Conservation (phyloP, 2,329 filamentous ascomycete species). For the Pleoardoris graminearum region DNA sequence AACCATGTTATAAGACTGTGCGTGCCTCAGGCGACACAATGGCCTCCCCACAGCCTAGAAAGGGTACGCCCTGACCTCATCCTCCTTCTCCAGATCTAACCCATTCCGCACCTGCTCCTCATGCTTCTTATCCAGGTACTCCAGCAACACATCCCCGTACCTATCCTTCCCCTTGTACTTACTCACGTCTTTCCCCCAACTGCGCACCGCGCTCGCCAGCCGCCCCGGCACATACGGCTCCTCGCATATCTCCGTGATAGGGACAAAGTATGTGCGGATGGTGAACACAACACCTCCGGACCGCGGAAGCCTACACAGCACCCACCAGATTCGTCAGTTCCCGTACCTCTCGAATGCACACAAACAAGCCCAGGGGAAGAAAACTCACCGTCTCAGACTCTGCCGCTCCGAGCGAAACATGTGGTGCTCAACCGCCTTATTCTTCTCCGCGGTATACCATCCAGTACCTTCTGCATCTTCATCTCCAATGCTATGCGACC, state of each 20-base stretch:
- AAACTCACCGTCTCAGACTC: slow-evolving; percentile 59
- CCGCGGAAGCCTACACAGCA: slow-evolving; percentile 45
- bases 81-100: slow-evolving; percentile 64
- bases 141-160: slow-evolving; percentile 73
- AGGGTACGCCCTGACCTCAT: slow-evolving; percentile 65
- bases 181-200: slow-evolving; percentile 78
- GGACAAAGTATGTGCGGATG: slow-evolving; percentile 78
- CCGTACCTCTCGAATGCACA: background rate
- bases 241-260: slow-evolving; percentile 66
- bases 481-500: slow-evolving; percentile 74
- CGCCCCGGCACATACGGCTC: slow-evolving; percentile 79
- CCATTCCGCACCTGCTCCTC: slow-evolving; percentile 71
- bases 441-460: slow-evolving; percentile 77
- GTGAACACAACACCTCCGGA: slow-evolving; percentile 66
- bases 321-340: background rate
- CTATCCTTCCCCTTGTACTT: slow-evolving; percentile 77
- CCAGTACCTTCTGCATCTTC: slow-evolving; percentile 68
- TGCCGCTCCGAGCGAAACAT: slow-evolving; percentile 79
- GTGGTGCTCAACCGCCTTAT: slow-evolving; percentile 72
- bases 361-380: background rate
- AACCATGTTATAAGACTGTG: no score
- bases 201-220: slow-evolving; percentile 75
- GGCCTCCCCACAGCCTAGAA: slow-evolving; percentile 50
- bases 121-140: slow-evolving; percentile 76
- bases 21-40: no score